Percentiles rank a stretch among this genome's conserved stretches.
Conservation (phyloP, 768 basidiomycete species). For the Ramaria sp. region DNA sequence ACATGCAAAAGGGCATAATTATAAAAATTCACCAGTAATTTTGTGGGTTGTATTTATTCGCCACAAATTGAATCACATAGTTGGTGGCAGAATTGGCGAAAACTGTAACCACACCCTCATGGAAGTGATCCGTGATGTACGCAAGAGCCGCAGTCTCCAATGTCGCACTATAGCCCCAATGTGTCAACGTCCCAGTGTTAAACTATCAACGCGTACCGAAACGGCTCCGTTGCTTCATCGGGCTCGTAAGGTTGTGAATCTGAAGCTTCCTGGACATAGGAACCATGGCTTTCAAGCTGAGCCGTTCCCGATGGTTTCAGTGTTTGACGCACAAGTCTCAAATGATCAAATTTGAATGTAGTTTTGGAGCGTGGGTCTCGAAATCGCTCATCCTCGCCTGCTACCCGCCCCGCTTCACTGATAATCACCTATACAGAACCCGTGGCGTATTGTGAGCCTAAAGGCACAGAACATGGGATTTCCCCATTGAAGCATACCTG, state of each 20-base stretch:
- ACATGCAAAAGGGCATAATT: not conserved
- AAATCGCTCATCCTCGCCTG: slow-evolving; percentile 54
- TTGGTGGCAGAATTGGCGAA: slow-evolving; percentile 24
- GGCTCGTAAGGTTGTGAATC: slow-evolving; percentile 56
- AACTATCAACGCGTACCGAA: slow-evolving; percentile 43
- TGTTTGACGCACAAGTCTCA: slow-evolving; percentile 52
- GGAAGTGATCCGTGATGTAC: slow-evolving; percentile 76
- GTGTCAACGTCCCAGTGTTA: not conserved
- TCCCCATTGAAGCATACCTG: slow-evolving; percentile 39
- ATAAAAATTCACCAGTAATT: slow-evolving; percentile 69
- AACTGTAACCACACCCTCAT: slow-evolving; percentile 65
- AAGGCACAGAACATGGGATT: not conserved
- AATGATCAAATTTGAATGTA: slow-evolving; percentile 77
- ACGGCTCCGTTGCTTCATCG: slow-evolving; percentile 55
- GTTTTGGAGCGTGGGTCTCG: slow-evolving; percentile 73
- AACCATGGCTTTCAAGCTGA: not conserved
- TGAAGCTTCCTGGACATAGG: slow-evolving; percentile 52
- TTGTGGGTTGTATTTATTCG: slow-evolving; percentile 88
- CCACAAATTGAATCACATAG: slow-evolving; percentile 76
- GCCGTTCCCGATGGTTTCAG: not conserved
- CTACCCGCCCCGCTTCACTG: slow-evolving; percentile 56
- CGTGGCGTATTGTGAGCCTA: slow-evolving; percentile 4
- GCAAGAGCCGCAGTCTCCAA: slow-evolving; percentile 55
- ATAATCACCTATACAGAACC: slow-evolving; percentile 63
- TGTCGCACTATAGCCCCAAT: slow-evolving; percentile 37